Evolutionary conservation across 179 eudicot genomes (phyloP), one percentile per base, ranked within the genome.

Genomic region (Silene coronaria): DNA sequence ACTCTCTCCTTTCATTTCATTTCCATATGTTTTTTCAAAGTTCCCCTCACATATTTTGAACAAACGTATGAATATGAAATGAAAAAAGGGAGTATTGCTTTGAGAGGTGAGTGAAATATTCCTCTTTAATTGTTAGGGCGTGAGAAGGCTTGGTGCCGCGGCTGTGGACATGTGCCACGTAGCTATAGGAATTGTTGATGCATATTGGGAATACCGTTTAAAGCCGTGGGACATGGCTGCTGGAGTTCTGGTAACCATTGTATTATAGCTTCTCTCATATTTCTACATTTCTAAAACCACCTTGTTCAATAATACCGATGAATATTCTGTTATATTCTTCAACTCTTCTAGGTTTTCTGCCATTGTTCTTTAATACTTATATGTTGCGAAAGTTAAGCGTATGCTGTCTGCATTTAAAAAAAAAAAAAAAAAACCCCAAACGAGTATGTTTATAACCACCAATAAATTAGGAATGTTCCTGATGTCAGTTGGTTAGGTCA

Each of bases 161-260:
- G 93, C 99, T 36, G 99, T 93, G 36, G 97, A 95, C 81, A 95
- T 95, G 99, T 95, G 97, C 82, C 99, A 95, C 69, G 99, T 95
- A 34, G 99, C 99, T 77, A 78, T 95, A 72, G 99, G 99, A 75
- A 84, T 89, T 80, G 97, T 81, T 66, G 99, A 95, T 85, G 91
- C 91, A 22, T 95, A 92, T 71, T 95, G 99, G 99, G 99, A 95
- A 76, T 95, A 92, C 82, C 97, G 97, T 76, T 82, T 95, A 59
- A 95, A 95, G 84, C 99, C 99, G 62, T 95, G 99, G 99, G 99
- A 95, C 78, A 92, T 95, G 99, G 99, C 99, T 77, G 99, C 97
- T 83, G 99, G 99, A 71, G 97, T 88, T 78, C 81, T 95, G 99
- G 99, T 95, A 92, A 81, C 62, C 7, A 16, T 60, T 27, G 36